These are phyloP conservation scores for Dipodascopsis tothii DNA, from an alignment of 805 yeast genomes.

Conservation along the genomic window DNA sequence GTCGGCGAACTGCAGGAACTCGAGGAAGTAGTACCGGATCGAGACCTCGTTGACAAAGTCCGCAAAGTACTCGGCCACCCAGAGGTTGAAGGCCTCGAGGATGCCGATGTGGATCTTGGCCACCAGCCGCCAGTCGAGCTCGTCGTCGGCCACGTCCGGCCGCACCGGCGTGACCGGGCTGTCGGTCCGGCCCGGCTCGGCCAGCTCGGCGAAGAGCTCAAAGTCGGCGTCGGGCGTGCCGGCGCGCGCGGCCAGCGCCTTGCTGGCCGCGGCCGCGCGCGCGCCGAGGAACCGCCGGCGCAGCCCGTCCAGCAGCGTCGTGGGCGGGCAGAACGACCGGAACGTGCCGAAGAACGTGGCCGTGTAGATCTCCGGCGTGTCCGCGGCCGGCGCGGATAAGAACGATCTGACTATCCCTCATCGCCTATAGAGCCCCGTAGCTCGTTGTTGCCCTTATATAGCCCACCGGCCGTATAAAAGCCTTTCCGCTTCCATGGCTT, in stretches of 20 bases:
- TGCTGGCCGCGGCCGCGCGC: conserved; percentile 45
- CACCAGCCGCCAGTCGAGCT: conserved; percentile 57
- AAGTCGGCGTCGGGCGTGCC: conserved; percentile 19
- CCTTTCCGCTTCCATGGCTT: neutral
- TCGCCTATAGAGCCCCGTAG: too few species aligned
- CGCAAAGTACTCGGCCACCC: conserved; percentile 64
- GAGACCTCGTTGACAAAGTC: conserved; percentile 65
- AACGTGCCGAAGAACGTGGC: conserved; percentile 64
- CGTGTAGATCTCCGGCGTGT: conserved; percentile 54
- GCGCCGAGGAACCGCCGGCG: conserved; percentile 55
- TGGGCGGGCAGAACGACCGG: conserved; percentile 57
- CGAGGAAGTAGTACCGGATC: conserved; percentile 54
- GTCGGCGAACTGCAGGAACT: conserved; percentile 59
- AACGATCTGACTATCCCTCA: too few species aligned
- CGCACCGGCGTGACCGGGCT: too few species aligned
- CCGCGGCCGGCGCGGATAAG: too few species aligned
- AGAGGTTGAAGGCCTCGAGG: conserved; percentile 62
- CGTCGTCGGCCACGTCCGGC: conserved; percentile 32
- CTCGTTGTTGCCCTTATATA: too few species aligned
- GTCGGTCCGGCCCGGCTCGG: conserved; percentile 8
- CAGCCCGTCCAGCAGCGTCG: conserved; percentile 45
- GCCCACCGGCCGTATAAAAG: too few species aligned
- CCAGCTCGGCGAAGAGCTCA: conserved; percentile 26
- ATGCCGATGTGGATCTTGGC: conserved; percentile 77
- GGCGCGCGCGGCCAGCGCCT: conserved; percentile 37